Evolutionary conservation across 495 filamentous ascomycete genomes (phyloP).

Genomic region (Cladorrhinum samala): DNA sequence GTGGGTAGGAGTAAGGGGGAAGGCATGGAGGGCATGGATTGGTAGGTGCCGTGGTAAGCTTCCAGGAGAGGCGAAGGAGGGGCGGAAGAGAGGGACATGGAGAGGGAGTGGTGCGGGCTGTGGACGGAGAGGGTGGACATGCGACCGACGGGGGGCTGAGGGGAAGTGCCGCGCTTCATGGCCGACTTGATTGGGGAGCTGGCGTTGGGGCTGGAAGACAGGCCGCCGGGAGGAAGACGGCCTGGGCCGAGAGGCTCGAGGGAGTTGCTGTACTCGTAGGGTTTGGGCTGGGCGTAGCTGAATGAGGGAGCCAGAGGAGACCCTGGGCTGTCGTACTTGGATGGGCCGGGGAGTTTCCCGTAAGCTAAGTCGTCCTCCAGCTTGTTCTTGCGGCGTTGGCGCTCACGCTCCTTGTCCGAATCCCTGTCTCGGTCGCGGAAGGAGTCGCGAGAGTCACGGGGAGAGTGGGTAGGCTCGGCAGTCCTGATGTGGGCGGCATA

Average conservation of each 20-base stretch:
- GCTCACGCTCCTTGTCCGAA: slow-evolving; percentile 25
- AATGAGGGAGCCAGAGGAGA: slow-evolving; percentile 25
- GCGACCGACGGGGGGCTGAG: slow-evolving; percentile 42
- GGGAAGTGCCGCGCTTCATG: slow-evolving; percentile 39
- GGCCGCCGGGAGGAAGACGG: slow-evolving; percentile 19
- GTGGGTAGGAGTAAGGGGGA: slow-evolving; percentile 55
- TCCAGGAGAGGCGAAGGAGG: slow-evolving; percentile 82
- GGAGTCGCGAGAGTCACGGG: slow-evolving; percentile 27
- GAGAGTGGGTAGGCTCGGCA: slow-evolving; percentile 13
- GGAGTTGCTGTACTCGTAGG: slow-evolving; percentile 38
- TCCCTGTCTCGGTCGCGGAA: slow-evolving; percentile 28
- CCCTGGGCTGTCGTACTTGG: slow-evolving; percentile 24
- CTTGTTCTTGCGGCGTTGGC: slow-evolving; percentile 31
- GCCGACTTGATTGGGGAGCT: slow-evolving; percentile 23
- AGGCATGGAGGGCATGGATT: slow-evolving; percentile 92
- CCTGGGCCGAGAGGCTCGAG: slow-evolving; percentile 14
- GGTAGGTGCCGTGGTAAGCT: slow-evolving; percentile 90
- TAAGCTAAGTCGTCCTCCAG: slow-evolving; percentile 43
- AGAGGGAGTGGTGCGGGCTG: slow-evolving; percentile 34
- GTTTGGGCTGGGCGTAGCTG: slow-evolving; percentile 44
- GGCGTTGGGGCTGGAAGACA: slow-evolving; percentile 21
- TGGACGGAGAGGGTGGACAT: slow-evolving; percentile 42
- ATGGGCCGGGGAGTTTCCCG: slow-evolving; percentile 28
- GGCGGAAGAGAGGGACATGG: slow-evolving; percentile 46
- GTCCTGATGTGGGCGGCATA: slow-evolving; percentile 20